phyloP scores from a whole-genome alignment of 495 filamentous ascomycete species.

The Rhypophila decipiens region DNA sequence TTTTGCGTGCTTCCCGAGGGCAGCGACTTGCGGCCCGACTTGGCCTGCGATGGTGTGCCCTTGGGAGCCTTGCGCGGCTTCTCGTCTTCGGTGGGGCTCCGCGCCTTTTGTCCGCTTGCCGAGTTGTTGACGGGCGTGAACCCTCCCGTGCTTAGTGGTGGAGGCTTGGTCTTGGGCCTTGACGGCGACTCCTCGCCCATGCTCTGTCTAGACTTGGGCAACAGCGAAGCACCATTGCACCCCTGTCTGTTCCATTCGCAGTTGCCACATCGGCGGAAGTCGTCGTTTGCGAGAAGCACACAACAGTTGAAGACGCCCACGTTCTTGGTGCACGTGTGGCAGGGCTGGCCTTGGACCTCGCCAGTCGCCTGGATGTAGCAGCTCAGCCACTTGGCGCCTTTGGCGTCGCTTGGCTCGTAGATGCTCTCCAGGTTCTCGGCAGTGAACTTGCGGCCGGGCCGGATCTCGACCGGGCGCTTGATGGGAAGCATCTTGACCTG shows the following conservation, averaged over 20 bases:
- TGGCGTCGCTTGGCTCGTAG: slow-evolving; percentile 18
- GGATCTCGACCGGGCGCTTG: slow-evolving; percentile 21
- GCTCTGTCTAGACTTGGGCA: not conserved
- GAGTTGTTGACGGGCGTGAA: slow-evolving; percentile 23
- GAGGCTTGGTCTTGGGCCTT: not conserved
- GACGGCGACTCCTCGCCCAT: not conserved
- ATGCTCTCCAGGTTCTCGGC: slow-evolving; percentile 16
- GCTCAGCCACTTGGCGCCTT: slow-evolving; percentile 24
- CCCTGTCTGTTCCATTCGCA: slow-evolving; percentile 27
- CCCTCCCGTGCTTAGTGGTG: slow-evolving; percentile 1
- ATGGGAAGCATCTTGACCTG: slow-evolving; percentile 13
- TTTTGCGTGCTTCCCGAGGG: slow-evolving; percentile 13
- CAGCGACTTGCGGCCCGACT: slow-evolving; percentile 17
- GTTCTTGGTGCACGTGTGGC: slow-evolving; percentile 15
- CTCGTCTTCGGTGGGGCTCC: not conserved
- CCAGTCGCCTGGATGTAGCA: slow-evolving; percentile 27
- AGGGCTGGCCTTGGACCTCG: slow-evolving; percentile 15
- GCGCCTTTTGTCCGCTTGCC: not conserved
- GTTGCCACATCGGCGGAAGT: slow-evolving; percentile 25
- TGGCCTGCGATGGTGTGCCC: not conserved
- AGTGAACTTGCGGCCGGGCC: slow-evolving; percentile 18
- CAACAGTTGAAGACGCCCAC: slow-evolving; percentile 20
- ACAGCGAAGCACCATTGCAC: slow-evolving; percentile 9
- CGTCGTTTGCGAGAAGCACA: slow-evolving; percentile 15
- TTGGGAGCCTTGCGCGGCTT: not conserved